Base-by-base conservation (phyloP, 352 stramenopile species). In the Globisporangium abappressorium region DNA sequence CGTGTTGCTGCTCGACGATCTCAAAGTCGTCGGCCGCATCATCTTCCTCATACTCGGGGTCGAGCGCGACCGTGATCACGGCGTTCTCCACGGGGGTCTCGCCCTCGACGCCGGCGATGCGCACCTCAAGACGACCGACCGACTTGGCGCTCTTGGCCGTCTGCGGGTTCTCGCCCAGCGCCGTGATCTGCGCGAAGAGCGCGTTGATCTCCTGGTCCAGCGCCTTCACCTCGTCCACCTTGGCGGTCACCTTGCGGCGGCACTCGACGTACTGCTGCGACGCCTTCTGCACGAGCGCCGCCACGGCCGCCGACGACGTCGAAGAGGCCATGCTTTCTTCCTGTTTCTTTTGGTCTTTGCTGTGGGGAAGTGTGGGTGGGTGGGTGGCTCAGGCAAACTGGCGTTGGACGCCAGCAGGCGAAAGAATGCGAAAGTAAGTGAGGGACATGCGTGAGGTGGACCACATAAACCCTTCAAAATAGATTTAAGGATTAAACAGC, bases 181-280 rank as follows among this genome's bases (percentile, higher is more conserved):
- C 62, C 64, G 84, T 80, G 65, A 94, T 94, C 70, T 88, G 76
- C 73, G 78, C 67, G 68, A 94, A 93, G 57, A 90, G 76, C 57
- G 77, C 73, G 53, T 82, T 78, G 64, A 95, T 92, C 76, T 93
- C 74, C 65, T 77, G 73, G 59, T 95, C 85, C 30, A 94, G 72
- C 30, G 73, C 66, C 72, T 92, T 91, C 59, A 92, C 79, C 66
- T 92, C 78, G 36, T 95, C 87, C 59, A 90, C 80, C 75, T 94
- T 93, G 68, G 81, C 76, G 46, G 87, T 88, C 28, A 95, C 82
- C 55, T 78, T 85, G 64, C 87, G 87, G 59, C 87, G 85, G 70
- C 87, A 92, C 65, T 89, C 78, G 61, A 95, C 73, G 72, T 95
- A 95, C 67, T 94, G 78, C 71, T 92, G 82, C 51, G 85, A 94